Evolutionary conservation across 2,329 filamentous ascomycete species (phyloP), one percentile per base, ranked within the genome.

Genomic region (Lecanosticta acicola): DNA sequence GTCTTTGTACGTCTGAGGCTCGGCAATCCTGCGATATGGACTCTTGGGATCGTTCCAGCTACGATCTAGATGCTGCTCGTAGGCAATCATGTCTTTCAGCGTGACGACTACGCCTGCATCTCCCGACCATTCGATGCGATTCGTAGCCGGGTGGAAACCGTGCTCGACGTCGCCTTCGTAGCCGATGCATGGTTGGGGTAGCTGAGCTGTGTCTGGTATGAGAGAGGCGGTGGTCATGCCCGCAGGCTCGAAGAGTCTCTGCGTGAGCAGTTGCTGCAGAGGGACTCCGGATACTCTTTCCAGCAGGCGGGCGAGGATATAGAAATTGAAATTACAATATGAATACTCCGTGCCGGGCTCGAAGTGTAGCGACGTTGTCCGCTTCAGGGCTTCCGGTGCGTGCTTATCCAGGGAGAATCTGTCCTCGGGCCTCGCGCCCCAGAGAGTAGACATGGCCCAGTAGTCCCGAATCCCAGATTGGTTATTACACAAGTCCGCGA

Each of bases 401-500:
- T 64, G 43, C 53, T 59, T 13, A 46, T 59, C 10, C 46, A 72
- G 53, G n/a, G 64, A 64, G 48, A 71, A 73, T 13, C 55, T 54
- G 13, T 59, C 64, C 7, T 71, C 68, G 1, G 69, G 68, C 33
- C 59, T 59, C 4, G 68, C 63, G 5, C 71, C 71, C 67, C 67
- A 71, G 5, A 73, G 63, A 8, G 66, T 63, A 14, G 10, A 18
- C 44, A 70, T 58, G 2, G 68, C 69, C 70, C 70, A 72, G 49
- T 73, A 72, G 52, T 73, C 70, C 3, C 70, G 67, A 11, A 73
- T 58, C 0, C 70, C 70, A 1, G 69, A 71, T 47, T 69, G 67
- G 56, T 50, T 73, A 48, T 69, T 61, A 43, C 56, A 65, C 5
- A 73, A 56, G 44, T 69, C 58, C 3, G 62, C 53, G 13, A 73